Evolutionary conservation across 1,284 basidiomycete species (phyloP).

Genomic region (Trametes versicolor): DNA sequence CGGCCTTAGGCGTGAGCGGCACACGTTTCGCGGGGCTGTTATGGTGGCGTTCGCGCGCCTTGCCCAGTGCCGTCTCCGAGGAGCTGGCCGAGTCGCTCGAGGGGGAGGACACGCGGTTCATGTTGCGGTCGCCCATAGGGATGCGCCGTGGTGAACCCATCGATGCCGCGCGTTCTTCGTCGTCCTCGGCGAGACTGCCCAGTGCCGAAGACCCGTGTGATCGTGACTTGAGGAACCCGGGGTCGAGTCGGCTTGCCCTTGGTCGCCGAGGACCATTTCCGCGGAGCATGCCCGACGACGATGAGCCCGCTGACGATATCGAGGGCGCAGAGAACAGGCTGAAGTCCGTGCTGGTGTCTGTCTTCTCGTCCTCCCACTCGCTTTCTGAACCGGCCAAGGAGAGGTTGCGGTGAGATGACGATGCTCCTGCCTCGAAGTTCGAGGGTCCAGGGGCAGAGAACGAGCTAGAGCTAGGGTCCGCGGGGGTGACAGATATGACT

Average conservation of each 20-base stretch:
- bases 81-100: conserved; percentile 40
- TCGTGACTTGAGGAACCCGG: conserved; percentile 72
- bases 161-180: conserved; percentile 57
- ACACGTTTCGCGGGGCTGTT: conserved; percentile 61
- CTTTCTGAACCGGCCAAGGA: conserved; percentile 75
- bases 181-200: conserved; percentile 74
- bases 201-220: conserved; percentile 57
- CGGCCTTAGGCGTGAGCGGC: conserved; percentile 54
- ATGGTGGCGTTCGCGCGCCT: conserved; percentile 48
- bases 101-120: conserved; percentile 55
- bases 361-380: conserved; percentile 90
- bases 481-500: conserved; percentile 41
- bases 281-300: conserved; percentile 40
- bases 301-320: conserved; percentile 44
- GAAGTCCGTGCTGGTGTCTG: conserved; percentile 73
- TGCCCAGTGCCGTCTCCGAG: conserved; percentile 46
- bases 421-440: conserved; percentile 29
- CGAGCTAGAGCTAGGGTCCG: conserved; percentile 45
- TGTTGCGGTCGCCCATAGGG: conserved; percentile 70
- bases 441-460: conserved; percentile 37
- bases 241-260: conserved; percentile 72
- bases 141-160: conserved; percentile 48
- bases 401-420: conserved; percentile 41
- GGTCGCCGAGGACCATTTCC: conserved; percentile 51
- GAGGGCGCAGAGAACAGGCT: conserved; percentile 53